Conservation (phyloP, 1,284 basidiomycete species). For the Irpex lacteus region DNA sequence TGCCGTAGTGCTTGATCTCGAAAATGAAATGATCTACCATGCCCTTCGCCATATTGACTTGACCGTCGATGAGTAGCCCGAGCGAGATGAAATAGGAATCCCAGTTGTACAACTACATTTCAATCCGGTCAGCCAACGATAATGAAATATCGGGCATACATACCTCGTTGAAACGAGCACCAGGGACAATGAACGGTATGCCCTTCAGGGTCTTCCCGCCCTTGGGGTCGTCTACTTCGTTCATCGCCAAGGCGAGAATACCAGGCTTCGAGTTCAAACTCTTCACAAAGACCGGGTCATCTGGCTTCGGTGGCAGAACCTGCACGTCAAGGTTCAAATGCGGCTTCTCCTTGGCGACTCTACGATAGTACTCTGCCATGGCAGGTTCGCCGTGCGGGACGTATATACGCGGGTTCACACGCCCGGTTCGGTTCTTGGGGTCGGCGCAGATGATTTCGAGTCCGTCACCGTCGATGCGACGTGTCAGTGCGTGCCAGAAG, state of each 20-base stretch:
- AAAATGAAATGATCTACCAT: conserved; percentile 99
- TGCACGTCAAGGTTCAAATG: conserved; percentile 91
- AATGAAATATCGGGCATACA: background rate
- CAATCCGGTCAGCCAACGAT: background rate
- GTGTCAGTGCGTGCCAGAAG: conserved; percentile 97
- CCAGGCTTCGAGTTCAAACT: conserved; percentile 93
- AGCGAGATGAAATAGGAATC: conserved; percentile 94
- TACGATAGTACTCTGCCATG: conserved; percentile 92
- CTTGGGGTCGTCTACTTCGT: conserved; percentile 79
- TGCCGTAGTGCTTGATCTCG: conserved; percentile 97
- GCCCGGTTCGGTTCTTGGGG: conserved; percentile 91
- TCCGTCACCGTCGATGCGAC: conserved; percentile 95
- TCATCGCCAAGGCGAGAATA: conserved; percentile 94
- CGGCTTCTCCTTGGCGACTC: conserved; percentile 79
- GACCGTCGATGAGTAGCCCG: conserved; percentile 92
- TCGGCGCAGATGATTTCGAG: conserved; percentile 96
- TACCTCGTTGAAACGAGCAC: conserved; percentile 97
- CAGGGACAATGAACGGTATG: conserved; percentile 95
- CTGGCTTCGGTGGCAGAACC: conserved; percentile 80
- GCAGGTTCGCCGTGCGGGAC: conserved; percentile 89
- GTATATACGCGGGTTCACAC: conserved; percentile 89
- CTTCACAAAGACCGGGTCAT: conserved; percentile 89
- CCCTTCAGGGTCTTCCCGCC: conserved; percentile 84
- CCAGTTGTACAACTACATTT: conserved; percentile 79
- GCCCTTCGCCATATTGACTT: conserved; percentile 91